These are phyloP conservation scores for Ceratocystis cubensis DNA, from an alignment of 2,329 filamentous ascomycete species.

Conservation along the genomic window DNA sequence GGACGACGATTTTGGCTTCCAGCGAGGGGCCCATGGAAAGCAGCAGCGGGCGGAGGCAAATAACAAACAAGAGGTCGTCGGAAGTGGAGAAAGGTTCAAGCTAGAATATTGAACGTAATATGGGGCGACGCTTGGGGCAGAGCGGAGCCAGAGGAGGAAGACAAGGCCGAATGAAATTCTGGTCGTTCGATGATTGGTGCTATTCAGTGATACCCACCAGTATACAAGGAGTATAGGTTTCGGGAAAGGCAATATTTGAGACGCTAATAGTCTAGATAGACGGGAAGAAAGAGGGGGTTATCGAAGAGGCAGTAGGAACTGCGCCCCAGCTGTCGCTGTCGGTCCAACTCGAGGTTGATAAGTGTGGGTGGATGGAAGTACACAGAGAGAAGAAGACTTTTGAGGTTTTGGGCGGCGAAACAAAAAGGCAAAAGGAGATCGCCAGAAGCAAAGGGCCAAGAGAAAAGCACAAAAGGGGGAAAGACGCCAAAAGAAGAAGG, in stretches of 20 bases:
- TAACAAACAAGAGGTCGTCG: neutral
- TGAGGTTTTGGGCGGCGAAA: neutral
- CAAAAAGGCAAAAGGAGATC: neutral
- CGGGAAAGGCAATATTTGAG: no score
- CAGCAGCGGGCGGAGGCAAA: neutral
- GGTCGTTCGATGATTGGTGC: no score
- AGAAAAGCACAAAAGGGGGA: neutral
- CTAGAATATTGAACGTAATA: neutral
- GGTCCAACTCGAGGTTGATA: no score
- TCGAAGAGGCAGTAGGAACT: no score
- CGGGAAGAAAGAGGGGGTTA: neutral
- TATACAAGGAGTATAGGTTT: no score
- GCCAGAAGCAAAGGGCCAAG: neutral
- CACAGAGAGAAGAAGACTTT: neutral
- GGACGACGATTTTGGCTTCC: slow-evolving; percentile 70
- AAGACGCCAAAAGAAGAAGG: neutral
- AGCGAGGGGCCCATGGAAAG: slow-evolving; percentile 43
- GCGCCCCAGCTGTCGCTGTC: no score
- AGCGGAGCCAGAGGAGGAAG: neutral
- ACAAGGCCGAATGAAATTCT: neutral
- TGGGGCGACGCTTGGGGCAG: neutral
- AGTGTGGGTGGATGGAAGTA: neutral
- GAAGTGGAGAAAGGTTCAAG: neutral
- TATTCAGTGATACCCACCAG: no score
- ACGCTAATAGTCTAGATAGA: no score